Percentiles rank a stretch among this genome's conserved stretches.
These are phyloP conservation scores for Periconia sp. DNA, from an alignment of 2,329 filamentous ascomycete species.

Conservation along the genomic window DNA sequence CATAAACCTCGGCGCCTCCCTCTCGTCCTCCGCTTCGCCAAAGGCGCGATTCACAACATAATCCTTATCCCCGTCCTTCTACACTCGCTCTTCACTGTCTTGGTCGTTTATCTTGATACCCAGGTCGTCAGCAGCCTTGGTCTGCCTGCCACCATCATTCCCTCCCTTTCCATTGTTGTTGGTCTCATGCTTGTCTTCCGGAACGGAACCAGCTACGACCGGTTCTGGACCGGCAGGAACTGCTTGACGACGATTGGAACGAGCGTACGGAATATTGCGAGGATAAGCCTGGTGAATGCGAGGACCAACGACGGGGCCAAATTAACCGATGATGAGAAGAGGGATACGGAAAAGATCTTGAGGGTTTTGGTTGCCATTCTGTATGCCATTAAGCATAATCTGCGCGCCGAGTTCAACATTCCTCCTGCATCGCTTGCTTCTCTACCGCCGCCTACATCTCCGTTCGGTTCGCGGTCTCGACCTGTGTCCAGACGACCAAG, in stretches of 20 bases:
- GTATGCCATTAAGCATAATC: conserved; percentile 68
- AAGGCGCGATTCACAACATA: conserved; percentile 66
- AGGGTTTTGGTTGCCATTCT: conserved; percentile 66
- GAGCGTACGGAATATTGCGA: conserved; percentile 64
- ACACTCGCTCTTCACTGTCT: conserved; percentile 63
- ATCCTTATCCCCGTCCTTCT: conserved; percentile 63
- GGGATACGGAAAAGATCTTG: conserved; percentile 65
- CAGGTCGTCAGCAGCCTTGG: conserved; percentile 58
- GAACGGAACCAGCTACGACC: conserved; percentile 68
- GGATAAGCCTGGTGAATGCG: conserved; percentile 60
- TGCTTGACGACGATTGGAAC: conserved; percentile 64
- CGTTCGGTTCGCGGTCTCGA: conserved; percentile 19
- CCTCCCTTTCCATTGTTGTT: conserved; percentile 68
- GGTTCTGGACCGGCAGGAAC: conserved; percentile 68
- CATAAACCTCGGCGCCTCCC: conserved; percentile 63
- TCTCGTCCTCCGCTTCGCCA: conserved; percentile 68
- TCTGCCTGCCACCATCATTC: conserved; percentile 66
- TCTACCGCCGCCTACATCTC: conserved; percentile 20
- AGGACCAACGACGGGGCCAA: conserved; percentile 27
- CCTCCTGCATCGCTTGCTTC: conserved; percentile 42
- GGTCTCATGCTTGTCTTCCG: conserved; percentile 72
- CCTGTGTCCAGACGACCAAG: conserved; percentile 32
- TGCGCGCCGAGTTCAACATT: conserved; percentile 64
- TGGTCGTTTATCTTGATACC: conserved; percentile 64
- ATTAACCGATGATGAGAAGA: conserved; percentile 49